These are phyloP conservation scores for Avena insularis DNA, from an alignment of 176 grass and related monocot species.

Conservation along the genomic window DNA sequence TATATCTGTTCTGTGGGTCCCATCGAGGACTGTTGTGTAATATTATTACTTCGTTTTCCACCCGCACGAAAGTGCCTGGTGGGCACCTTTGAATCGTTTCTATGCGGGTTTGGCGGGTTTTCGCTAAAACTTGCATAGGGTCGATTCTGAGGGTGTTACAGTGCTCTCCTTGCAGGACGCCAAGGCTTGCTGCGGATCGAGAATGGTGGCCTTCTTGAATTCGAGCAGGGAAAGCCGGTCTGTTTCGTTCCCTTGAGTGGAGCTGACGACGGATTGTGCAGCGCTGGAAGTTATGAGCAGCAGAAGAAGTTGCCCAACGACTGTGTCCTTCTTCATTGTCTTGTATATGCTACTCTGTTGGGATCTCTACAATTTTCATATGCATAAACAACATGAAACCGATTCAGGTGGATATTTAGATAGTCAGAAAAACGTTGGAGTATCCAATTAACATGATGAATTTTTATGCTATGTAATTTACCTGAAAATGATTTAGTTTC, in stretches of 20 bases:
- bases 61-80: too few species aligned
- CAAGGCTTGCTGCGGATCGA: not conserved
- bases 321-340: not conserved
- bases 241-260: not conserved
- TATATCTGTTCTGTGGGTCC: too few species aligned
- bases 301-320: not conserved
- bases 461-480: not conserved
- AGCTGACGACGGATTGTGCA: not conserved
- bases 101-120: too few species aligned
- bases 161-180: constrained; percentile 50
- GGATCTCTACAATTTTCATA: not conserved
- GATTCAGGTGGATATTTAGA: not conserved
- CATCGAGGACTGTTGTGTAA: too few species aligned
- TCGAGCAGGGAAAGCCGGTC: constrained; percentile 12
- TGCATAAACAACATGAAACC: not conserved
- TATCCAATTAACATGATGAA: not conserved
- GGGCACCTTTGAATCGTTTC: too few species aligned
- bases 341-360: not conserved
- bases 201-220: constrained; percentile 26
- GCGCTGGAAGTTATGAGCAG: not conserved
- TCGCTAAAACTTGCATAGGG: too few species aligned
- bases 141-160: too few species aligned
- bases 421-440: not conserved
- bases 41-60: too few species aligned
- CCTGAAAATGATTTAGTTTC: not conserved